Evolutionary conservation across 2,329 filamentous ascomycete genomes (phyloP).

Genomic region (Drechslerella stenobrocha): DNA sequence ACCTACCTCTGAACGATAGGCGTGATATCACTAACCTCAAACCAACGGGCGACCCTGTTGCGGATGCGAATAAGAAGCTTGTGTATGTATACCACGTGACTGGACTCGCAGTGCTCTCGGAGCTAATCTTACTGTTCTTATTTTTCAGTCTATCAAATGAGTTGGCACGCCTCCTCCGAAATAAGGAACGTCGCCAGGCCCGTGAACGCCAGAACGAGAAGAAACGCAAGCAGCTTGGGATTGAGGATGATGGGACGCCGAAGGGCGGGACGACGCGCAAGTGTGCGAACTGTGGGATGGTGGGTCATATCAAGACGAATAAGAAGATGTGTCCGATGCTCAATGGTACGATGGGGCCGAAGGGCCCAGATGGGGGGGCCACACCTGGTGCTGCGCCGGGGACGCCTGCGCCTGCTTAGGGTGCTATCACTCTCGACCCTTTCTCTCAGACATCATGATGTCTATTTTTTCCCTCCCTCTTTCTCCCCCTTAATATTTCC

Average conservation of each 20-base stretch:
- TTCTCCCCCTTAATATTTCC: background rate
- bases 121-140: slow-evolving; percentile 51
- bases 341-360: slow-evolving; percentile 38
- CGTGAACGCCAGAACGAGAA: slow-evolving; percentile 64
- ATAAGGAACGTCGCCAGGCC: slow-evolving; percentile 84
- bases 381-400: slow-evolving; percentile 17
- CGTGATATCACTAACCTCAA: slow-evolving; percentile 51
- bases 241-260: slow-evolving; percentile 46
- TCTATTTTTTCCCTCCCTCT: too few species aligned
- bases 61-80: slow-evolving; percentile 51
- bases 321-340: slow-evolving; percentile 53
- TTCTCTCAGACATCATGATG: too few species aligned
- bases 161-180: slow-evolving; percentile 80
- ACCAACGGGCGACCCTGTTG: slow-evolving; percentile 52
- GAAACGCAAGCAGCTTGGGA: slow-evolving; percentile 45
- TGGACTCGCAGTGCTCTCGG: too few species aligned
- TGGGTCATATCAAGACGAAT: slow-evolving; percentile 74
- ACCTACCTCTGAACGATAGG: background rate
- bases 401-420: slow-evolving; percentile 17
- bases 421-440: too few species aligned
- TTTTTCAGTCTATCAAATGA: slow-evolving; percentile 63
- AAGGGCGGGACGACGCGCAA: slow-evolving; percentile 70
- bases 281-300: slow-evolving; percentile 95
- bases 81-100: slow-evolving; percentile 42
- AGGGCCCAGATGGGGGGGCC: slow-evolving; percentile 5